These are phyloP conservation scores for Zymoseptoria crescenta DNA, from an alignment of 2,329 filamentous ascomycete genomes.

Conservation along the genomic window DNA sequence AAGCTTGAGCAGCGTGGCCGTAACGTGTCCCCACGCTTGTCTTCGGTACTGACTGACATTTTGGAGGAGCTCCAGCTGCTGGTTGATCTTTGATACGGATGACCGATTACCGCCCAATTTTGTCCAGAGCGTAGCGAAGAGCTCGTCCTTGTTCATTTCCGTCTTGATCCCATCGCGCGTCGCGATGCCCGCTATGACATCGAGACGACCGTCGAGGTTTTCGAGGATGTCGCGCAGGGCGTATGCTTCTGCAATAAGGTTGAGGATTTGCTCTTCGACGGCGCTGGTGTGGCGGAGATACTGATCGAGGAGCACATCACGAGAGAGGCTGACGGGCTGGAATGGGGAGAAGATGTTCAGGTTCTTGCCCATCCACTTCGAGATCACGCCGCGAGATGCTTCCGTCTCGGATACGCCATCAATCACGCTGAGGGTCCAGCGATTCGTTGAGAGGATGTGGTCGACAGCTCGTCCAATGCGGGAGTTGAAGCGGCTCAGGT, in stretches of 20 bases:
- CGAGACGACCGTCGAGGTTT: constrained; percentile 61
- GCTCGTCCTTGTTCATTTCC: constrained; percentile 53
- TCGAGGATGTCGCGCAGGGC: constrained; percentile 58
- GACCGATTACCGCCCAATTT: constrained; percentile 62
- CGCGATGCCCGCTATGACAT: constrained; percentile 61
- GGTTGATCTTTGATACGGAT: constrained; percentile 53
- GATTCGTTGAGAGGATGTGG: constrained; percentile 64
- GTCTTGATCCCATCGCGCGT: constrained; percentile 55
- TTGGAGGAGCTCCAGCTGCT: constrained; percentile 56
- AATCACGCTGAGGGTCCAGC: constrained; percentile 64
- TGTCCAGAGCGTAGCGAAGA: constrained; percentile 65
- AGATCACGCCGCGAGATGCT: constrained; percentile 32
- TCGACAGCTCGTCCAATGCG: constrained; percentile 68
- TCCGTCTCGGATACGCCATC: constrained; percentile 49
- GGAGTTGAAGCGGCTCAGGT: constrained; percentile 68
- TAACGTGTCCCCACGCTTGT: constrained; percentile 61
- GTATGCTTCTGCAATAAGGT: constrained; percentile 63
- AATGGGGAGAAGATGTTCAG: constrained; percentile 52
- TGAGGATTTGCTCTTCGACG: constrained; percentile 61
- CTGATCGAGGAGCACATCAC: constrained; percentile 59
- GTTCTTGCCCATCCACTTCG: constrained; percentile 37
- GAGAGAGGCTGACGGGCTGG: constrained; percentile 49
- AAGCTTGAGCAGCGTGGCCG: constrained; percentile 61
- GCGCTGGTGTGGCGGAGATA: constrained; percentile 65
- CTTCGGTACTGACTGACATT: constrained; percentile 60